Conservation (phyloP, 768 basidiomycete genomes). For the Boletus subparvulus region DNA sequence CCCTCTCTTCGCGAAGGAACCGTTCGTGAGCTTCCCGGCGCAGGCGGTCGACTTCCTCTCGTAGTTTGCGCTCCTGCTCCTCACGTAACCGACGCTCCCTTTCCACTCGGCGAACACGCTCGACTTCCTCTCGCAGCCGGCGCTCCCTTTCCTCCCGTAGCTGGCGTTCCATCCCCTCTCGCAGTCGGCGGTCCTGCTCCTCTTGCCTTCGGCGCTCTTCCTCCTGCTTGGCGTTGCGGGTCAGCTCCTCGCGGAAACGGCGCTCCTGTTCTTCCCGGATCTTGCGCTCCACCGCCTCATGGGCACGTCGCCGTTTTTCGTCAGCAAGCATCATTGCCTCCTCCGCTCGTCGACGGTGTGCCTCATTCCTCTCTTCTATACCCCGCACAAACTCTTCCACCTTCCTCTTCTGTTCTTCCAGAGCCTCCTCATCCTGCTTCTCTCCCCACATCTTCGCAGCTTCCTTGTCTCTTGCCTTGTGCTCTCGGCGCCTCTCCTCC, state of each 20-base stretch:
- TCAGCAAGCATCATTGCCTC: slow-evolving; percentile 16
- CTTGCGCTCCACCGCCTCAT: slow-evolving; percentile 24
- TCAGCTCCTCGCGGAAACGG: slow-evolving; percentile 2
- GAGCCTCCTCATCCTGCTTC: slow-evolving; percentile 12
- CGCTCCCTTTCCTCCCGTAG: background rate
- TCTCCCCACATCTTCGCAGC: slow-evolving; percentile 19
- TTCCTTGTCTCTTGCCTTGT: slow-evolving; percentile 17
- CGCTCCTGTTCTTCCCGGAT: slow-evolving; percentile 24
- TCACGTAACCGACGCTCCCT: slow-evolving; percentile 11
- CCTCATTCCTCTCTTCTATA: slow-evolving; percentile 4
- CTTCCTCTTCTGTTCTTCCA: slow-evolving; percentile 15
- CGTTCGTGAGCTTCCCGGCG: slow-evolving; percentile 6
- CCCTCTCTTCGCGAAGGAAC: slow-evolving; percentile 11
- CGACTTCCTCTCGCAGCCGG: slow-evolving; percentile 7
- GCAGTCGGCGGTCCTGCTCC: slow-evolving; percentile 8
- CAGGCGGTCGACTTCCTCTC: slow-evolving; percentile 17
- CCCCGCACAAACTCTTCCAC: slow-evolving; percentile 21
- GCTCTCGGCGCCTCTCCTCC: slow-evolving; percentile 15
- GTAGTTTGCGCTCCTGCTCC: slow-evolving; percentile 4
- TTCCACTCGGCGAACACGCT: background rate
- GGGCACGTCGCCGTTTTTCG: slow-evolving; percentile 15
- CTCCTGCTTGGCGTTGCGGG: slow-evolving; percentile 15
- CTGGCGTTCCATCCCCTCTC: slow-evolving; percentile 15
- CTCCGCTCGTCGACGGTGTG: slow-evolving; percentile 8
- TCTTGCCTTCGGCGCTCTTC: slow-evolving; percentile 10